phyloP scores from a whole-genome alignment of 768 basidiomycete species.

The Auricularia cornea region DNA sequence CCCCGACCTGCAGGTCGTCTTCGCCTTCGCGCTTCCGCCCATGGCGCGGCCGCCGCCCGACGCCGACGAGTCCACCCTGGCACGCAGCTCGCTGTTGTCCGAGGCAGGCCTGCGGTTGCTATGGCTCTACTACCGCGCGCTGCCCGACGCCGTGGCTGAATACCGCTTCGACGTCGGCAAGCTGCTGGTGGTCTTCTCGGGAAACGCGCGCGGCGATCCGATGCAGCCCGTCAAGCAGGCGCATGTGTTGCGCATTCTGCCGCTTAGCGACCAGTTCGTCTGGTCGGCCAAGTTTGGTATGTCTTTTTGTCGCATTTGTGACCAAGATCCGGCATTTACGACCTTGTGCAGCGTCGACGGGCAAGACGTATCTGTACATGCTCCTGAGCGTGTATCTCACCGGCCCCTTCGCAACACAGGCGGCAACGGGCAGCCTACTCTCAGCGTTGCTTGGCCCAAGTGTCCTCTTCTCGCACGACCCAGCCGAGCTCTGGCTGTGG shows the following conservation, averaged over 20 bases:
- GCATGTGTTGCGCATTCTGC: constrained; percentile 68
- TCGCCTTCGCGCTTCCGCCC: constrained; percentile 46
- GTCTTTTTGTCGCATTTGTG: constrained; percentile 12
- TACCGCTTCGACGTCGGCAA: constrained; percentile 83
- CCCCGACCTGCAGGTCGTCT: constrained; percentile 80
- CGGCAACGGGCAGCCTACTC: constrained; percentile 47
- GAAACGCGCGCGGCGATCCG: constrained; percentile 32
- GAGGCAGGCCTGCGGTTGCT: constrained; percentile 76
- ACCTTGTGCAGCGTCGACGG: constrained; percentile 4
- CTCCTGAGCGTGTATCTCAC: constrained; percentile 57
- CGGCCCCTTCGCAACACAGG: constrained; percentile 42
- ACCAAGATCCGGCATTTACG: not conserved
- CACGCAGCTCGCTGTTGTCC: constrained; percentile 41
- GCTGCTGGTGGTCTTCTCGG: constrained; percentile 44
- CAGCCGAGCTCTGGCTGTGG: constrained; percentile 67
- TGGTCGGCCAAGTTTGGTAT: constrained; percentile 53
- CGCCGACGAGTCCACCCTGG: constrained; percentile 37
- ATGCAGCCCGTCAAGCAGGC: constrained; percentile 44
- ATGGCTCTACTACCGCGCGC: constrained; percentile 74
- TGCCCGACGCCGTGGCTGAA: constrained; percentile 69
- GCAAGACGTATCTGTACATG: constrained; percentile 60
- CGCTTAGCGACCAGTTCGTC: constrained; percentile 67
- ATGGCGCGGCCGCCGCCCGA: constrained; percentile 5
- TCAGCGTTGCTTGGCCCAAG: constrained; percentile 57
- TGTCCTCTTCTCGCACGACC: constrained; percentile 73